Conservation (phyloP, 2,329 filamentous ascomycete genomes). For the Reticulascus tulasneorum region DNA sequence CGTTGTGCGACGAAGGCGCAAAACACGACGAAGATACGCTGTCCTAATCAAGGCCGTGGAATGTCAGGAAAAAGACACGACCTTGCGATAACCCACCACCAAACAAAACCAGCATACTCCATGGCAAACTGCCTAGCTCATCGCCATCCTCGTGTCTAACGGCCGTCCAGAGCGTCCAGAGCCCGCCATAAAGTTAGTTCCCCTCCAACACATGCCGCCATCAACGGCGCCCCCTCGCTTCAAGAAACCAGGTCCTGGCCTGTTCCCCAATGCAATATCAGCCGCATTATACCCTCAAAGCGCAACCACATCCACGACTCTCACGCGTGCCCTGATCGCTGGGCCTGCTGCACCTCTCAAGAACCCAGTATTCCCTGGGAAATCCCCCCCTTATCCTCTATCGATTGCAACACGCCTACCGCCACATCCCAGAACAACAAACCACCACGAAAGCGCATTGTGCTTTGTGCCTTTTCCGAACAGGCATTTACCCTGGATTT, state of each 20-base stretch:
- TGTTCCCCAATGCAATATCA: slow-evolving; percentile 9
- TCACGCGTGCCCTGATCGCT: background rate
- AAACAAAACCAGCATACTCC: no score
- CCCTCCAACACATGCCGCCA: slow-evolving; percentile 6
- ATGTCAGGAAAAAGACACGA: no score
- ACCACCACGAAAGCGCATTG: slow-evolving; percentile 5
- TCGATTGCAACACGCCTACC: background rate
- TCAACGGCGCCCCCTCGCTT: slow-evolving; percentile 2
- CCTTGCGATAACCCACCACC: no score
- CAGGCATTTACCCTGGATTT: slow-evolving; percentile 8
- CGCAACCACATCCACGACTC: slow-evolving; percentile 5
- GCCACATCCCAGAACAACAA: background rate
- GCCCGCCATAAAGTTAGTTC: background rate
- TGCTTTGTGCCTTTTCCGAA: slow-evolving; percentile 1
- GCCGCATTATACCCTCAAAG: slow-evolving; percentile 9
- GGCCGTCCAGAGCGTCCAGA: background rate
- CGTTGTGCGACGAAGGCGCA: no score
- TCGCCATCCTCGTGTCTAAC: slow-evolving; percentile 2
- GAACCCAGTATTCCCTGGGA: slow-evolving; percentile 1
- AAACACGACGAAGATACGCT: no score
- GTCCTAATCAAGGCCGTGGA: no score
- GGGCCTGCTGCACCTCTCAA: background rate
- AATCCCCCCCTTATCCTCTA: background rate
- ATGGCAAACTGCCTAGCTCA: slow-evolving; percentile 2
- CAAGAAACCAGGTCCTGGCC: slow-evolving; percentile 6